Evolutionary conservation across 1,284 basidiomycete genomes (phyloP).

Genomic region (Inonotus obliquus): DNA sequence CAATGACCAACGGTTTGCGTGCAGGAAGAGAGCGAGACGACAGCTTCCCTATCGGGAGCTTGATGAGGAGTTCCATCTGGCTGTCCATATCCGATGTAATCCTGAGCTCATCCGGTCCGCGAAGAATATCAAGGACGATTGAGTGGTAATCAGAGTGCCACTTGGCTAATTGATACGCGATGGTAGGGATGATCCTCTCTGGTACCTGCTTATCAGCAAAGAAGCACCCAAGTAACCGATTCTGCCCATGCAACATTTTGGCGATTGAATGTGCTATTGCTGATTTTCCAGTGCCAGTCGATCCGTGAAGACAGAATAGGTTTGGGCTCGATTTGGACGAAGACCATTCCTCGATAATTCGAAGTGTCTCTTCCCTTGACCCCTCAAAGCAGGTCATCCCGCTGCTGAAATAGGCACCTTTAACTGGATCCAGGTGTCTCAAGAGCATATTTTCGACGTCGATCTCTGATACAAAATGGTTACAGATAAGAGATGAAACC

Average conservation of each 20-base stretch:
- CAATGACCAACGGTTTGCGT: background rate
- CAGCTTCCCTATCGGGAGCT: background rate
- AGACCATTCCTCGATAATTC: background rate
- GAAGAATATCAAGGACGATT: background rate
- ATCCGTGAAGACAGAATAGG: slow-evolving; percentile 31
- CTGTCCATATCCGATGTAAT: background rate
- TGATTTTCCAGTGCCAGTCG: slow-evolving; percentile 32
- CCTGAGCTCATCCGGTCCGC: background rate
- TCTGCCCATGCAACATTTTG: slow-evolving; percentile 25
- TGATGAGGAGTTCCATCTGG: background rate
- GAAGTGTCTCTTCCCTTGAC: background rate
- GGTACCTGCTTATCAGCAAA: background rate
- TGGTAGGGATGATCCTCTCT: background rate
- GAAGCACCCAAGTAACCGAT: slow-evolving; percentile 25
- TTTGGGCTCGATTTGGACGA: slow-evolving; percentile 11
- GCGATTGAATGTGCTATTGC: slow-evolving; percentile 30
- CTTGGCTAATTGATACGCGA: background rate
- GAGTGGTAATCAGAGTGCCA: background rate
- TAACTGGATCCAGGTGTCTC: background rate
- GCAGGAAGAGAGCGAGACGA: background rate
- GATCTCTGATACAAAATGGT: background rate
- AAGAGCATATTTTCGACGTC: background rate
- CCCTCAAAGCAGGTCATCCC: background rate
- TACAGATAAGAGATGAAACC: background rate
- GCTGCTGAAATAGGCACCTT: background rate